Base-by-base conservation (phyloP, 73 alveolate genomes). In the Paramecium caudatum region DNA sequence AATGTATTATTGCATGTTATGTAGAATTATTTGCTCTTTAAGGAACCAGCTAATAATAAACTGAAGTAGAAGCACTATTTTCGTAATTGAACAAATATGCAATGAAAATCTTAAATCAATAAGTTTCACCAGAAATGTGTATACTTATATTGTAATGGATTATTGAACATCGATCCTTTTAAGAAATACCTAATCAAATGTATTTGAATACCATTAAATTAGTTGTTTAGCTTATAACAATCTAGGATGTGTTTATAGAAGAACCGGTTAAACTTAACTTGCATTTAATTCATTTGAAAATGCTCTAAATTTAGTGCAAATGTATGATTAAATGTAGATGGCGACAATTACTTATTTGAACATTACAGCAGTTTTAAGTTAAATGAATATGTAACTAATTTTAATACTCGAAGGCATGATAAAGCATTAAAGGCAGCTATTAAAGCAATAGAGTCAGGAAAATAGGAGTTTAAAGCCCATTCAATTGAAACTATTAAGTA, bases 361-460 rank as follows among this genome's bases (percentile, higher is more conserved):
- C 16, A 34, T 68, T 34, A 68, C 84, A 34, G 16, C 84, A 25
- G 84, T 68, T 37, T 68, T 32, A 68, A 68, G 84, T 68, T 68
- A 33, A 68, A 68, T 68, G 84, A 37, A 55, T 55, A 55, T 55
- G 80, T 55, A 55, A 23, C 9, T 19, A 0, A 27, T 1, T 55
- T 1, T 55, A 23, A 4, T 55, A 2, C 3, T 19, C 3, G 30
- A 68, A 34, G 47, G 61, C 84, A 68, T 68, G 84, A 68, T 0
- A 68, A 37, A 13, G 84, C 84, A 37, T 68, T 68, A 13, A 68
- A 68, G 84, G 37, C 34, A 0, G 49, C 84, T 0, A 12, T 13
- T 1, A n/a, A 32, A 32, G 47, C 84, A 4, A 37, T 68, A 25
- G 4, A 68, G 34, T 32, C 50, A 7, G 84, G 61, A 6, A 68